Evolutionary conservation across 2,329 filamentous ascomycete species (phyloP), one percentile per base, ranked within the genome.

Genomic region (Monilinia laxa): DNA sequence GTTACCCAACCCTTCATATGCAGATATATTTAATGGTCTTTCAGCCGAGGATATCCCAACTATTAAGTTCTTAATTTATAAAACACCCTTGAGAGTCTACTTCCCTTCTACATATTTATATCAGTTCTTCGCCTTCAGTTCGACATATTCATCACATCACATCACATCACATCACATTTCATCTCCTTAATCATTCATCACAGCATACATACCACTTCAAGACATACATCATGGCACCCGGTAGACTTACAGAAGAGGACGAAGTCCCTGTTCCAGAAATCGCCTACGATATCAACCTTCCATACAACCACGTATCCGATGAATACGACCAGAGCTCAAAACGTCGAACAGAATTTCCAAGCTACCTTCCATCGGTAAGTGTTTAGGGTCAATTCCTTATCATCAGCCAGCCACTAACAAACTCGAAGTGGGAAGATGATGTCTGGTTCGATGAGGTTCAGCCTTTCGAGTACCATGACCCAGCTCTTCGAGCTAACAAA

Each of bases 401-500:
- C 2, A 51, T 65, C n/a, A 23, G n/a, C 42, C 31, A 65, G 35
- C 47, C 63, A 59, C 63, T 65, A 65, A 65, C 47, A 53, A 38
- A 20, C 23, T 60, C 12, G 16, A 51, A 65, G 54, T 82, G 80
- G 80, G 80, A 82, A 66, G 76, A 78, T 49, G 71, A 69, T 7
- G 70, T 80, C 40, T 82, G 79, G 78, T 81, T 81, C 67, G 79
- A 81, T 56, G 79, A 80, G 45, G 76, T 81, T 25, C 77, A 76
- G 18, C 73, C 75, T 49, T 82, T 81, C 72, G 75, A 80, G 40
- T 82, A 80, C 69, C 68, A 77, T 47, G 81, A 82, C 71, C 81
- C 81, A 65, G 81, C 80, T 5, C 75, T 82, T 52, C 79, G 80
- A 67, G 90, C 90, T 52, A 82, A 90, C 76, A 85, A 85, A 72